phyloP scores from a whole-genome alignment of 2,329 filamentous ascomycete genomes.

The Phyllosticta citribraziliensis region DNA sequence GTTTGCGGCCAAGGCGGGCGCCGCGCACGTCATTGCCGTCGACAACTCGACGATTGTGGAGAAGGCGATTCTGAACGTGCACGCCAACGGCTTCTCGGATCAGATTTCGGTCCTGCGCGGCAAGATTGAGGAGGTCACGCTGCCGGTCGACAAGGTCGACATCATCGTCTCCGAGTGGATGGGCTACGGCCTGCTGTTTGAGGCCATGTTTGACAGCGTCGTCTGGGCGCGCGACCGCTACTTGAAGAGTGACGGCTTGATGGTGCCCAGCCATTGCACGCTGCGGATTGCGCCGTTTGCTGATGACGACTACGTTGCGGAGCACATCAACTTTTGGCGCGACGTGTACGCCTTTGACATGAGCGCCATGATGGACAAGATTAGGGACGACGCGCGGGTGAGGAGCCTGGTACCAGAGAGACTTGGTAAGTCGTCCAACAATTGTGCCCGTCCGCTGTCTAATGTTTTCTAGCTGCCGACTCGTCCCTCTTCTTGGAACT shows the following conservation, averaged over 20 bases:
- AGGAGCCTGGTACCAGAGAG: slow-evolving; percentile 31
- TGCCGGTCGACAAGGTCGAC: slow-evolving; percentile 70
- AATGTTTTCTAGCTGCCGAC: slow-evolving; percentile 26
- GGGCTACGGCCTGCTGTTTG: slow-evolving; percentile 88
- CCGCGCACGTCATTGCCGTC: slow-evolving; percentile 76
- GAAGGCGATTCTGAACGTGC: slow-evolving; percentile 76
- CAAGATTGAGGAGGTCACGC: slow-evolving; percentile 75
- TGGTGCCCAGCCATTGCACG: slow-evolving; percentile 78
- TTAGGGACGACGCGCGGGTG: slow-evolving; percentile 57
- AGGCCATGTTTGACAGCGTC: slow-evolving; percentile 92
- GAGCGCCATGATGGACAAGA: slow-evolving; percentile 75
- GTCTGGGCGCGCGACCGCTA: slow-evolving; percentile 82
- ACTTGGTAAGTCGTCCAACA: slow-evolving; percentile 31
- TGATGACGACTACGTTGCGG: slow-evolving; percentile 66
- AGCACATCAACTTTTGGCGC: slow-evolving; percentile 77
- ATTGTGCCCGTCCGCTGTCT: background rate
- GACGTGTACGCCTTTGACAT: slow-evolving; percentile 94
- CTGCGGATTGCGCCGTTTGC: slow-evolving; percentile 73
- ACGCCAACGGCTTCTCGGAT: slow-evolving; percentile 64
- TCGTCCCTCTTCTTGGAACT: slow-evolving; percentile 62
- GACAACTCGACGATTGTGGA: slow-evolving; percentile 87
- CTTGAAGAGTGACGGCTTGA: slow-evolving; percentile 65
- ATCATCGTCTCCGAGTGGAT: slow-evolving; percentile 98
- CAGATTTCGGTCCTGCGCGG: slow-evolving; percentile 73
- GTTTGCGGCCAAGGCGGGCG: slow-evolving; percentile 88